Conservation (phyloP, 2,329 filamentous ascomycete species). For the Pseudogymnoascus sp. region DNA sequence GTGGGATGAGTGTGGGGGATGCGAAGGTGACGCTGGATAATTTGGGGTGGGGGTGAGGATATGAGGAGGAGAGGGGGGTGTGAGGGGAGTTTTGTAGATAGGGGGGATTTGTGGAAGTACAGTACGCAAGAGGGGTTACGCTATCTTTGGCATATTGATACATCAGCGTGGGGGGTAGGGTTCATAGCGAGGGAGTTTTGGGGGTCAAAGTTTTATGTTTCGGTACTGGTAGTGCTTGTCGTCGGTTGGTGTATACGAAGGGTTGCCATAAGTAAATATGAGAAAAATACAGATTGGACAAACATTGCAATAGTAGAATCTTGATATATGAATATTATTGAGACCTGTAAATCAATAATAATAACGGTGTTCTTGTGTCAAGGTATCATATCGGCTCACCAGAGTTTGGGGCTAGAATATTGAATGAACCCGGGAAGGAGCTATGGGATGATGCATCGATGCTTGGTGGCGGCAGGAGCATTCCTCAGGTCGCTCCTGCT, state of each 20-base stretch:
- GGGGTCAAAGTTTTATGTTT: background rate
- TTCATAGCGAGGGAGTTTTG: background rate
- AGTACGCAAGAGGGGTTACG: background rate
- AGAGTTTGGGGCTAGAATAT: background rate
- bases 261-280: background rate
- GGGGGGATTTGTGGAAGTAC: background rate
- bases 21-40: conserved; percentile 47
- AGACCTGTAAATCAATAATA: background rate
- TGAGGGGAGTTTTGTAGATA: background rate
- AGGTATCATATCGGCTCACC: background rate
- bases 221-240: background rate
- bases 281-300: background rate
- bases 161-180: background rate
- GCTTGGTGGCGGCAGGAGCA: no score
- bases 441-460: no score
- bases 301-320: background rate
- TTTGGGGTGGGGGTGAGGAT: conserved; percentile 38
- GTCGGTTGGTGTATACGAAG: background rate
- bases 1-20: conserved; percentile 46
- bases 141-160: background rate
- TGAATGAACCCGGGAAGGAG: no score
- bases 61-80: background rate
- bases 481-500: no score
- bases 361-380: background rate
- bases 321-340: background rate